A percentile compares a stretch with the other conserved stretches of the same genome.
Conservation (phyloP, 306 rosid species). For the Glycine tomentella region DNA sequence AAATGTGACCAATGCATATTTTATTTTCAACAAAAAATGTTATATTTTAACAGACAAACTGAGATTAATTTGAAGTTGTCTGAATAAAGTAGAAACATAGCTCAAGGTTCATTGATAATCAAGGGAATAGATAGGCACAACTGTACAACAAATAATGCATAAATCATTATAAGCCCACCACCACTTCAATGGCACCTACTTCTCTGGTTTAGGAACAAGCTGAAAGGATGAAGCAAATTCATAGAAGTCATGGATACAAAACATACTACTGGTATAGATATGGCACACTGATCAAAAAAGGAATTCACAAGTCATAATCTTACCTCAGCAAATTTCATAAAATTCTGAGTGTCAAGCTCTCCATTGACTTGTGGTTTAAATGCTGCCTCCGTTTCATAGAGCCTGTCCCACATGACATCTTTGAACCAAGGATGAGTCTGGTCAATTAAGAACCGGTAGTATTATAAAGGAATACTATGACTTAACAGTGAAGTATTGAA, state of each 20-base stretch:
- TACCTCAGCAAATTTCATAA: conserved; percentile 93
- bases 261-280: background rate
- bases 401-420: conserved; percentile 74
- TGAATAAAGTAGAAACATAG: background rate
- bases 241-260: conserved; percentile 25
- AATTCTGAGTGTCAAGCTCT: conserved; percentile 96
- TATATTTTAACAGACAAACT: conserved; percentile 1
- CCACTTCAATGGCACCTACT: background rate
- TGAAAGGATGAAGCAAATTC: conserved; percentile 1
- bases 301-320: conserved; percentile 28
- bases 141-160: background rate
- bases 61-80: background rate
- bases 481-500: background rate
- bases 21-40: background rate
- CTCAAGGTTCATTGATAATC: conserved; percentile 10
- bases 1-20: background rate
- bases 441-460: conserved; percentile 25
- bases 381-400: conserved; percentile 88
- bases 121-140: conserved; percentile 17
- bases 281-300: conserved; percentile 29
- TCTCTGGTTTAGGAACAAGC: background rate
- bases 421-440: conserved; percentile 97
- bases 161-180: conserved; percentile 3
- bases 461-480: conserved; percentile 21
- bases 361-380: conserved; percentile 89